Percentiles rank a stretch among this genome's conserved stretches.
These are phyloP conservation scores for Hygrophorus pudorinus DNA, from an alignment of 768 basidiomycete genomes.

Conservation along the genomic window DNA sequence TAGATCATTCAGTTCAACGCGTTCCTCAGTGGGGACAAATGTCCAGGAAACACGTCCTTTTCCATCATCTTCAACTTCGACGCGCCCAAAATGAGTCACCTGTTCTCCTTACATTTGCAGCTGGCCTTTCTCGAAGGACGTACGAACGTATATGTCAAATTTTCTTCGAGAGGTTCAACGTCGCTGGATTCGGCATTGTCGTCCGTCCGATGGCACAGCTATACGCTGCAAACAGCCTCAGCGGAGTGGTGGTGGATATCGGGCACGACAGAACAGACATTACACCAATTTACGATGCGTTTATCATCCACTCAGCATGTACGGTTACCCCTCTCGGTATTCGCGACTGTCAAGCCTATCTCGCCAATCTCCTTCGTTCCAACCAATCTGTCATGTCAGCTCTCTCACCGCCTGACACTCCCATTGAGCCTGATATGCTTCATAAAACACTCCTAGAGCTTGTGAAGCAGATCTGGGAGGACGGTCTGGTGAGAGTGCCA, in stretches of 20 bases:
- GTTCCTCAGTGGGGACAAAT: conserved; percentile 5
- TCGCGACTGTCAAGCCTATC: conserved; percentile 62
- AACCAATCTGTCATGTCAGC: conserved; percentile 56
- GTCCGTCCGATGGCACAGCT: conserved; percentile 81
- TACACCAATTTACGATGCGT: conserved; percentile 67
- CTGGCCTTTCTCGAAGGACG: conserved; percentile 53
- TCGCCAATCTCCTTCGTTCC: conserved; percentile 60
- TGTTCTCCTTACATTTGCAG: conserved; percentile 60
- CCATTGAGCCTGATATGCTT: conserved; percentile 35
- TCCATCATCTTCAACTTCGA: conserved; percentile 61
- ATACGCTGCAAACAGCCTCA: conserved; percentile 63
- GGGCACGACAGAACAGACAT: conserved; percentile 69
- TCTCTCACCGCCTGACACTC: conserved; percentile 43
- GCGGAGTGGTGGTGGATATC: conserved; percentile 76
- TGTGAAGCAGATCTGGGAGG: conserved; percentile 52
- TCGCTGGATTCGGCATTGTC: conserved; percentile 69
- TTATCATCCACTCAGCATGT: conserved; percentile 44
- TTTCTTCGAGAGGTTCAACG: conserved; percentile 91
- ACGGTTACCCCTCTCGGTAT: conserved; percentile 56
- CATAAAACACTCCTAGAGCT: conserved; percentile 49
- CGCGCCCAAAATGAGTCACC: conserved; percentile 86
- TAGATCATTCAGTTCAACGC: background rate
- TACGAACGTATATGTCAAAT: conserved; percentile 72
- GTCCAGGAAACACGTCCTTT: conserved; percentile 76
- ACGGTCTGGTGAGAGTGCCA: conserved; percentile 62